Base-by-base conservation (phyloP, 1,139 yeast genomes). In the Pichia sp. region DNA sequence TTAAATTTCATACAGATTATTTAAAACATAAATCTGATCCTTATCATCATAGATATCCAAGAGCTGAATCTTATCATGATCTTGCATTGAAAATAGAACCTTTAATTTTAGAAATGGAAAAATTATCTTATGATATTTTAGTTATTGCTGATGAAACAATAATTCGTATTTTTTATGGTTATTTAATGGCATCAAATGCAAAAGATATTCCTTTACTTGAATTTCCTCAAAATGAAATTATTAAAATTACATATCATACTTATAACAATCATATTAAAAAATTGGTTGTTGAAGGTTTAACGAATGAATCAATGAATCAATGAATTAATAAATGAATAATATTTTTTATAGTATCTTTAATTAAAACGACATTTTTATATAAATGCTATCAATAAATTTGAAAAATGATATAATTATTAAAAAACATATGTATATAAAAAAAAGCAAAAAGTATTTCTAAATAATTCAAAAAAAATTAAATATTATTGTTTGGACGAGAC, bases 11-110 rank as follows among this genome's bases (percentile, higher is more conserved):
- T 0, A 73, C 69, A 3, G 97, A 89, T 55, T 85, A 74, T 59
- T 73, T 70, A 48, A 81, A 76, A 55, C 86, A 80, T 59, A 50
- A 67, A 45, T 68, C 71, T 50, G 97, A 90, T 62, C 96, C 96
- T 2, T 94, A 92, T 61, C 97, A 92, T 63, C 92, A 85, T 62
- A 73, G 98, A 48, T 92, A 79, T 62, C 87, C 96, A 7, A 73
- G 97, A 45, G 87, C 95, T 0, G 99, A 92, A 65, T 86, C 95
- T 46, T 92, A 89, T 61, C 98, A 92, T 64, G 98, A 92, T 63
- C 73, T 94, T 47, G 97, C 98, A 0, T 84, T 92, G 37, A 81
- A 96, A 55, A 78, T 94, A 65, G 98, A 94, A 64, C 96, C 98
- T 0, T 71, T 92, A 50, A 80, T 92, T 51, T 71, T 92, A 62